These are phyloP conservation scores for Silene uniflora DNA, from an alignment of 148 eudicot species.

Conservation along the genomic window DNA sequence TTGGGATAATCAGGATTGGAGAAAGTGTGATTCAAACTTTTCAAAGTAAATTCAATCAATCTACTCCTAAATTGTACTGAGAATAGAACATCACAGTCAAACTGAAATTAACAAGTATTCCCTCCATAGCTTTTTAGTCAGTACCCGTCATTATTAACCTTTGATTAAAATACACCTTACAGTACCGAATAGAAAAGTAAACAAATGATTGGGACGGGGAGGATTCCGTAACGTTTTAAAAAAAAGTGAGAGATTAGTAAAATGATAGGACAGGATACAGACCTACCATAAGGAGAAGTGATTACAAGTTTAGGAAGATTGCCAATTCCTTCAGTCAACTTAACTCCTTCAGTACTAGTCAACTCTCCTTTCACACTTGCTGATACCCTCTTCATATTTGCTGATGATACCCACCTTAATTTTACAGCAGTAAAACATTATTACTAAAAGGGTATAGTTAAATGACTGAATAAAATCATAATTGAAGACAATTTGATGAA, in stretches of 20 bases:
- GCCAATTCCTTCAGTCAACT: slow-evolving; percentile 56
- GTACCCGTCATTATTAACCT: too few relatives aligned
- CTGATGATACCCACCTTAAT: slow-evolving; percentile 29
- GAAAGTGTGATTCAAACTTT: not conserved
- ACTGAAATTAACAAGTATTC: too few relatives aligned
- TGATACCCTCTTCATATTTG: slow-evolving; percentile 45
- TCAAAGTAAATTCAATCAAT: not conserved
- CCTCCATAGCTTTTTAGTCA: too few relatives aligned
- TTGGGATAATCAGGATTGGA: not conserved
- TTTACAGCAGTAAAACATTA: not conserved
- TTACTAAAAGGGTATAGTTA: not conserved
- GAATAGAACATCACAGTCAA: not conserved
- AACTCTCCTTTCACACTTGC: slow-evolving; percentile 40
- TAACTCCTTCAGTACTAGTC: slow-evolving; percentile 39
- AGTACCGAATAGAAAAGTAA: too few relatives aligned
- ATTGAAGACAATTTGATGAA: too few relatives aligned
- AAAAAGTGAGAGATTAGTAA: not conserved
- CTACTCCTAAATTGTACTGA: not conserved
- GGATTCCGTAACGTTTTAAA: too few relatives aligned
- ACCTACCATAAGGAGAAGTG: slow-evolving; percentile 77
- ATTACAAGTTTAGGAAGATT: slow-evolving; percentile 76
- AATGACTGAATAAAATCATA: too few relatives aligned
- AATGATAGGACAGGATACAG: not conserved
- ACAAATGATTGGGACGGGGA: not conserved
- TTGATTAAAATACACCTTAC: too few relatives aligned